Percentiles rank a stretch among this genome's conserved stretches.
phyloP scores from a whole-genome alignment of 169 alveolate genomes.

The Toxoplasma gondii region DNA sequence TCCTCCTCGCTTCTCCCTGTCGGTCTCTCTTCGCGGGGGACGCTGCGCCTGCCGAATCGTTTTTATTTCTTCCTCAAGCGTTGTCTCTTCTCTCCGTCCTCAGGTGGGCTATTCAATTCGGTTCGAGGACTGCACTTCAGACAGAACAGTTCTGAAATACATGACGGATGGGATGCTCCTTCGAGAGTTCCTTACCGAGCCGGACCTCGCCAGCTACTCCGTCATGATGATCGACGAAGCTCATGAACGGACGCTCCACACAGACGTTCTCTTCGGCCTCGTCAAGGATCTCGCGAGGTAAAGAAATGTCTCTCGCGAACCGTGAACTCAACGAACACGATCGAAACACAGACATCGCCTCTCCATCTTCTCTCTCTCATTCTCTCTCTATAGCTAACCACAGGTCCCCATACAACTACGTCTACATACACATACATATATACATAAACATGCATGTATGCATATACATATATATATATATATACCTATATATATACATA shows the following conservation, averaged over 20 bases:
- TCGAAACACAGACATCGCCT: no score
- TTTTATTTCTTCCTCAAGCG: neutral
- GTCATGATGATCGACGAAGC: conserved; percentile 99
- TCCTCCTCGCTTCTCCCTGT: no score
- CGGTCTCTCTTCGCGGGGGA: neutral
- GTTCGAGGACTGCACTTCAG: conserved; percentile 98
- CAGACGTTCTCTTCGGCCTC: conserved; percentile 98
- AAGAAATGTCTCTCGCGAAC: no score
- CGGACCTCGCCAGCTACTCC: conserved; percentile 92
- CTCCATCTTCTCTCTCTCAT: no score
- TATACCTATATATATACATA: neutral
- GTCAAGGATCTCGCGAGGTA: conserved; percentile 92
- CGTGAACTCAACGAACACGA: neutral
- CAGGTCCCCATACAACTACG: no score
- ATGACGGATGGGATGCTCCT: conserved; percentile 99
- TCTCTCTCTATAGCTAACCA: no score
- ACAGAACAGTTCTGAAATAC: conserved; percentile 94
- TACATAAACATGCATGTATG: no score
- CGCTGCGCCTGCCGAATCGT: neutral
- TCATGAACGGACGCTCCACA: conserved; percentile 99
- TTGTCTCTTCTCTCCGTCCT: neutral
- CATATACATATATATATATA: neutral
- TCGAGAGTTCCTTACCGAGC: conserved; percentile 97
- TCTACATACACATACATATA: no score
- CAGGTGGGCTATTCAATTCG: conserved; percentile 89